Base-by-base conservation (phyloP, 225 moss, liverwort and hornwort genomes). In the Lunularia cruciata region DNA sequence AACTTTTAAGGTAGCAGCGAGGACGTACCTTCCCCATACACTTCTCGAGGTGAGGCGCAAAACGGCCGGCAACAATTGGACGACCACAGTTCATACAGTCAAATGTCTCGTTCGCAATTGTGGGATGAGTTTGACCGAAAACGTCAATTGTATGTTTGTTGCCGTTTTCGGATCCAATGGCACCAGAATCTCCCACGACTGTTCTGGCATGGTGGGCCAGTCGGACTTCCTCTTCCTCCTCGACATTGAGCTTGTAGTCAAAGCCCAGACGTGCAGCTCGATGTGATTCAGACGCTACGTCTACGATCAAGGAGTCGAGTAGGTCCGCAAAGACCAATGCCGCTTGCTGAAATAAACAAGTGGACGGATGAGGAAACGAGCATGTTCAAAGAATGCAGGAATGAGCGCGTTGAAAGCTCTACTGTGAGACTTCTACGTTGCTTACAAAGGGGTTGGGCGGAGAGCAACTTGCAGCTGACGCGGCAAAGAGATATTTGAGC, bases 81-180 rank as follows among this genome's bases (percentile, higher is more conserved):
- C 94, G 89, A 52, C 91, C 86, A 32, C 94, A 95, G 69, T 95
- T 91, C 91, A 95, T 89, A 71, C 94, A 95, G 22, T 91, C 91
- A 60, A 95, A 89, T 78, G 75, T 89, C 75, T 95, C 89, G 60
- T 83, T 87, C 3, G 94, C 94, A 73, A 95, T 86, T 28, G 86
- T 81, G 47, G 94, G 94, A 75, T 95, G 94, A 28, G 91, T 82
- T 63, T 86, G 91, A 12, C 91, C 94, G 57, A 95, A 95, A 20
- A 95, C 91, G 71, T 95, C 94, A 63, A 91, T 80, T 2, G 91
- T 87, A 55, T 91, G 86, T 74, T 91, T 95, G 74, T 89, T 87
- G 70, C 86, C 84, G 35, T 80, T 84, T 53, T 89, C 94, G 8
- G 78, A 63, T 55, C 86, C 91, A 57, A 57, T 79, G 53, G 76